Evolutionary conservation across 352 stramenopile genomes (phyloP).

Genomic region (Pythium phragmiticola): DNA sequence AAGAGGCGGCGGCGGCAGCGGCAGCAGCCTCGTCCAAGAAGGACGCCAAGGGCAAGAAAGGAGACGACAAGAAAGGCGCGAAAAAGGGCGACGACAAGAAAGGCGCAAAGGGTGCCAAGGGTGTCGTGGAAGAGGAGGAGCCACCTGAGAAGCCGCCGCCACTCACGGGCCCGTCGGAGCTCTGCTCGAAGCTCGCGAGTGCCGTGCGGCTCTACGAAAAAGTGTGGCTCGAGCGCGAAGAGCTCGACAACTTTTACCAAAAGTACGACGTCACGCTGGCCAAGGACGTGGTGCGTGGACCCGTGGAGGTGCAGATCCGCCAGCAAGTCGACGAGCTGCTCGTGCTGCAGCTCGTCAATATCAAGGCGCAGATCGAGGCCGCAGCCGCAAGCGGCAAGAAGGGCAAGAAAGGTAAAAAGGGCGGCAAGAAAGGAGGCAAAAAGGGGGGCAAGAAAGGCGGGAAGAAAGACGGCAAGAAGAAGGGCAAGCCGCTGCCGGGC

Average conservation of each 20-base stretch:
- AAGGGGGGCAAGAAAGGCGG: slow-evolving; percentile 40
- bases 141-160: slow-evolving; percentile 79
- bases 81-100: slow-evolving; percentile 59
- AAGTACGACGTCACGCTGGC: slow-evolving; percentile 92
- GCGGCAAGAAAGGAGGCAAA: slow-evolving; percentile 45
- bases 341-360: slow-evolving; percentile 92
- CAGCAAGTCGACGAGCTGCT: slow-evolving; percentile 94
- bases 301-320: slow-evolving; percentile 85
- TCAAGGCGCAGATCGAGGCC: slow-evolving; percentile 87
- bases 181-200: slow-evolving; percentile 73
- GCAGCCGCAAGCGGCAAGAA: slow-evolving; percentile 68
- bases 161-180: slow-evolving; percentile 84
- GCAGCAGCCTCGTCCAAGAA: slow-evolving; percentile 24
- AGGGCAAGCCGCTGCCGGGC: slow-evolving; percentile 82
- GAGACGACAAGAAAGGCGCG: slow-evolving; percentile 39
- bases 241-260: slow-evolving; percentile 91
- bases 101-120: slow-evolving; percentile 39
- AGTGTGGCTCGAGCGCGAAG: slow-evolving; percentile 87
- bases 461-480: slow-evolving; percentile 62
- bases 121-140: slow-evolving; percentile 50
- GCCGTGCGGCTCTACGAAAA: slow-evolving; percentile 73
- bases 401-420: slow-evolving; percentile 84
- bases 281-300: slow-evolving; percentile 87
- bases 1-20: slow-evolving; percentile 26
- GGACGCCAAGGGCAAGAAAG: slow-evolving; percentile 44